These are phyloP conservation scores for Aspergillus nanangensis DNA, from an alignment of 495 filamentous ascomycete genomes.

Conservation along the genomic window DNA sequence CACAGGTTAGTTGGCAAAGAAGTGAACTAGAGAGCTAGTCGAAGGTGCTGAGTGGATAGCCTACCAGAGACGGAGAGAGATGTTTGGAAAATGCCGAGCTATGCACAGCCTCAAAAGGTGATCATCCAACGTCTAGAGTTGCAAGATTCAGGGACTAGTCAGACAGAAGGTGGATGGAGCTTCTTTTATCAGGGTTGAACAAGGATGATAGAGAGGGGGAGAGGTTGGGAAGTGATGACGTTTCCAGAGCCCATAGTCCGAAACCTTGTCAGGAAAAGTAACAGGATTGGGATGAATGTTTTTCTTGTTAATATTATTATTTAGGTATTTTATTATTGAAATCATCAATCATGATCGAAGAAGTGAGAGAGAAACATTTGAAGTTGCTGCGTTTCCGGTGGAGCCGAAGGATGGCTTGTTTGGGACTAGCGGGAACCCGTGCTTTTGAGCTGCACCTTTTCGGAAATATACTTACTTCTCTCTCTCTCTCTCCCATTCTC, in stretches of 20 bases:
- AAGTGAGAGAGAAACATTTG: background rate
- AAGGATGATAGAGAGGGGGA: no score
- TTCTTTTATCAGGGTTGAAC: background rate
- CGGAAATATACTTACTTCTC: background rate
- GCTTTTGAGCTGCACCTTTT: no score
- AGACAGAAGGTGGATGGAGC: background rate
- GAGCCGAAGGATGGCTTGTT: background rate
- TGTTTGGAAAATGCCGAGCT: background rate
- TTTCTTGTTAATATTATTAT: no score
- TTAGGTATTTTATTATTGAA: no score
- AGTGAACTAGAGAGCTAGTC: background rate
- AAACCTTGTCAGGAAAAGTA: background rate
- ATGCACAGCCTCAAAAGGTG: constrained; percentile 9
- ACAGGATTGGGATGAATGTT: background rate
- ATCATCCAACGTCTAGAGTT: constrained; percentile 4
- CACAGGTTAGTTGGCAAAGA: background rate
- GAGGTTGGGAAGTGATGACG: background rate
- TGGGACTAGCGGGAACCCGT: background rate
- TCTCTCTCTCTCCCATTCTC: background rate
- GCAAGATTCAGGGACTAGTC: background rate
- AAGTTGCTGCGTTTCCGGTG: background rate
- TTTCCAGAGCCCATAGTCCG: background rate
- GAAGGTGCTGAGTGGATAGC: background rate
- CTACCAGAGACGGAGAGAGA: background rate
- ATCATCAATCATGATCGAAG: background rate